Evolutionary conservation across 2,329 filamentous ascomycete genomes (phyloP).

Genomic region (Fulvia fulva): DNA sequence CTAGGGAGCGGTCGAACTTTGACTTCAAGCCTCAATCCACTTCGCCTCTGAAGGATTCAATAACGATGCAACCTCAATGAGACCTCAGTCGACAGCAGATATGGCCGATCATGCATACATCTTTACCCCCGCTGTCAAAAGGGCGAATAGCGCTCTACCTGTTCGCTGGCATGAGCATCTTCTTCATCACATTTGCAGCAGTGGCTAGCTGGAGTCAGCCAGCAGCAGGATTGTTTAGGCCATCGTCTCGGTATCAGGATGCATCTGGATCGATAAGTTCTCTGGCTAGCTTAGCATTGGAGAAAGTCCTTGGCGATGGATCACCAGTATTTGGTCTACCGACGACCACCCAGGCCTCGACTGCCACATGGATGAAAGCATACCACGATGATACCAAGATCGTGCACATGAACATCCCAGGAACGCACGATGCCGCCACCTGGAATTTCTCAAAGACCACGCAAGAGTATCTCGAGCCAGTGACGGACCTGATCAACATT

Average conservation of each 20-base stretch:
- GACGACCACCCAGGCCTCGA: slow-evolving; percentile 18
- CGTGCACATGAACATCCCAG: slow-evolving; percentile 49
- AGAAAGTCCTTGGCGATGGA: slow-evolving; percentile 42
- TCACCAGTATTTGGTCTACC: slow-evolving; percentile 41
- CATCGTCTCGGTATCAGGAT: not conserved
- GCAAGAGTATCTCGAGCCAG: slow-evolving; percentile 38
- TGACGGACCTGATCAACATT: slow-evolving; percentile 40
- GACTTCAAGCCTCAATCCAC: not conserved
- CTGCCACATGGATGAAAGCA: slow-evolving; percentile 45
- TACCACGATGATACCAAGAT: slow-evolving; percentile 43
- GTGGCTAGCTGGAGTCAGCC: slow-evolving; percentile 11
- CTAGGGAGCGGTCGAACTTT: not conserved
- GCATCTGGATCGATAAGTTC: not conserved
- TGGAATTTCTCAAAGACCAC: slow-evolving; percentile 50
- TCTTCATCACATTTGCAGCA: slow-evolving; percentile 14
- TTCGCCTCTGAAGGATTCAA: not conserved
- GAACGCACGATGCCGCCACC: slow-evolving; percentile 49
- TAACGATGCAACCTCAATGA: not conserved
- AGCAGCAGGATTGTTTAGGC: slow-evolving; percentile 3
- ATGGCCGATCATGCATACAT: slow-evolving; percentile 8
- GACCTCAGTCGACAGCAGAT: not conserved
- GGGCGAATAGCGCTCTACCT: slow-evolving; percentile 9
- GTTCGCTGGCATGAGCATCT: slow-evolving; percentile 8
- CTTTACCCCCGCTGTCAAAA: not conserved
- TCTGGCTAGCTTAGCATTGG: slow-evolving; percentile 37